phyloP scores from a whole-genome alignment of 352 stramenopile genomes.

The Phytophthora tubulina region DNA sequence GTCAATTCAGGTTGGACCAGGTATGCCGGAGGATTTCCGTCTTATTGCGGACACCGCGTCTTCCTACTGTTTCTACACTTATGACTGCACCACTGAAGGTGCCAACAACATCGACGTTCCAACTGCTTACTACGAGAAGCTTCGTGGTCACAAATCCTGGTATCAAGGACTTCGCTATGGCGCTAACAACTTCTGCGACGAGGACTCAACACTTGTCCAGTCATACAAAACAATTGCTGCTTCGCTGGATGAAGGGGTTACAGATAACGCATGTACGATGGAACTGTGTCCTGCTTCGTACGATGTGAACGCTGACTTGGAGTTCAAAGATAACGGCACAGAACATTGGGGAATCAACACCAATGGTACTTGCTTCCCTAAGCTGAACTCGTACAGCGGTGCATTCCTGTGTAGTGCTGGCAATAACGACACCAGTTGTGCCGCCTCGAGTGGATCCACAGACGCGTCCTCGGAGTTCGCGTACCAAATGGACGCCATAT shows the following conservation, averaged over 20 bases:
- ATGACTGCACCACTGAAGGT: slow-evolving; percentile 49
- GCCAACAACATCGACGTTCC: slow-evolving; percentile 59
- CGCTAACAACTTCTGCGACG: slow-evolving; percentile 65
- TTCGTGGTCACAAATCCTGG: slow-evolving; percentile 67
- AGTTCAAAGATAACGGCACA: slow-evolving; percentile 44
- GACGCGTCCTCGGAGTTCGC: slow-evolving; percentile 45
- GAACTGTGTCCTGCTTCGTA: slow-evolving; percentile 55
- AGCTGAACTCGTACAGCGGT: slow-evolving; percentile 70
- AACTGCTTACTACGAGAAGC: slow-evolving; percentile 44
- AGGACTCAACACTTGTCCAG: slow-evolving; percentile 39
- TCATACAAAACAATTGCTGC: slow-evolving; percentile 50
- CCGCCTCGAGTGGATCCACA: slow-evolving; percentile 27
- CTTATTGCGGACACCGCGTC: slow-evolving; percentile 35
- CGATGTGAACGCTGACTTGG: slow-evolving; percentile 62
- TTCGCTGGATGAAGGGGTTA: slow-evolving; percentile 53
- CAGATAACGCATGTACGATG: slow-evolving; percentile 55
- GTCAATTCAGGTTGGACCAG: slow-evolving; percentile 90
- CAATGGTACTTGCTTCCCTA: slow-evolving; percentile 70
- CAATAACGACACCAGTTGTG: slow-evolving; percentile 52
- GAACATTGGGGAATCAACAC: slow-evolving; percentile 65
- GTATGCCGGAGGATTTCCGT: slow-evolving; percentile 67
- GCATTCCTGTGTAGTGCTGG: slow-evolving; percentile 66
- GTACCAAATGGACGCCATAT: slow-evolving; percentile 95
- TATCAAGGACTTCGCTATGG: slow-evolving; percentile 72
- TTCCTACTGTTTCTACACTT: slow-evolving; percentile 54